Evolutionary conservation across 306 rosid genomes (phyloP), one percentile per base, ranked within the genome.

Genomic region (Cercis canadensis): DNA sequence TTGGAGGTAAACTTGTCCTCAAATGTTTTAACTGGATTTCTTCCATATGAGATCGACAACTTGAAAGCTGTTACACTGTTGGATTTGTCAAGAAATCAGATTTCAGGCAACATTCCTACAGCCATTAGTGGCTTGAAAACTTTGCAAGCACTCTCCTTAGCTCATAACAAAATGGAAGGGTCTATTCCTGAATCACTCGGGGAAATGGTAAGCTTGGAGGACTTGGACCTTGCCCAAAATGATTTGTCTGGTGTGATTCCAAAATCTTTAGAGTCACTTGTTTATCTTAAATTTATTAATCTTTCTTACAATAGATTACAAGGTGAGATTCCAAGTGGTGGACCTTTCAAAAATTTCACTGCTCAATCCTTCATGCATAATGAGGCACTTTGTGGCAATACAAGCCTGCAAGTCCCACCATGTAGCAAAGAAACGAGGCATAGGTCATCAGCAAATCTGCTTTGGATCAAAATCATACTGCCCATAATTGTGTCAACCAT

Each of bases 41-140:
- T 24, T 24, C 29, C 29, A 24, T 24, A 24, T 24, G 29, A 24
- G 29, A 24, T 78, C 16, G 65, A 32, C 7, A 64, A 64, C 16
- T 14, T 78, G 21, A 65, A 59, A 19, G 74, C 44, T 9, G 0
- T 71, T 17, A 36, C 16, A 19, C 1, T 6, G 2, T 13, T 71
- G 18, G 82, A 78, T 63, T 12, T 78, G 3, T 78, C 82, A 12
- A 55, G 45, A 2, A 78, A 78, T 65, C 19, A 57, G 12, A n/a
- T 78, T 1, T 64, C 69, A 2, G 74, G 74, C 2, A 7, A 12
- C 2, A 57, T 71, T 12, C 81, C 81, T 9, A 45, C 33, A 11
- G 61, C 63, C 37, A 65, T 78, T 13, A 63, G 64, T 12, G 41
- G 44, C 8, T 56, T 72, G 13, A 5, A n/a, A 15, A 17, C 29